Percentiles rank a stretch among this genome's conserved stretches.
Conservation (phyloP, 495 filamentous ascomycete genomes). For the Jackrogersella minutella region DNA sequence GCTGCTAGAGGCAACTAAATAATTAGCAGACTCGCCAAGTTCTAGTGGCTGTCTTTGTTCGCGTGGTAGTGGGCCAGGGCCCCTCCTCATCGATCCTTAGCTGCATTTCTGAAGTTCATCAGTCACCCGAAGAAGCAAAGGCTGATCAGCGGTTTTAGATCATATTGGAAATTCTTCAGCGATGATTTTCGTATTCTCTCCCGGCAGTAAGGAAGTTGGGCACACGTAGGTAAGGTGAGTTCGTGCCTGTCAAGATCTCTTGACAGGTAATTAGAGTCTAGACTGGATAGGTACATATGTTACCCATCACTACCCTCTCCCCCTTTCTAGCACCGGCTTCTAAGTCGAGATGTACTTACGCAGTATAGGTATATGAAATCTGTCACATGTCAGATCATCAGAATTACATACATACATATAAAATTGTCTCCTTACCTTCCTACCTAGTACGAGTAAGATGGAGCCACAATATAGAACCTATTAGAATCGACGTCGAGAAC, state of each 20-base stretch:
- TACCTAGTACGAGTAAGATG: slow-evolving; percentile 20
- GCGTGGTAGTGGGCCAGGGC: slow-evolving; percentile 32
- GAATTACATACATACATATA: slow-evolving; percentile 9
- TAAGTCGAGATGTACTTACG: not conserved
- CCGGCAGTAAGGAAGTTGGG: slow-evolving; percentile 1
- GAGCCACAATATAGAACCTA: slow-evolving; percentile 28
- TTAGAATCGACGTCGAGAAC: slow-evolving; percentile 11
- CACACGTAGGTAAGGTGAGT: slow-evolving; percentile 9
- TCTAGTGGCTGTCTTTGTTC: slow-evolving; percentile 23
- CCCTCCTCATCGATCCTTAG: slow-evolving; percentile 26
- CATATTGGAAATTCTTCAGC: slow-evolving; percentile 20
- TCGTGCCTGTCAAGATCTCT: not conserved
- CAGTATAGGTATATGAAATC: not conserved
- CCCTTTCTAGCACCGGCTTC: too few relatives aligned
- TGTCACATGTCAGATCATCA: slow-evolving; percentile 35
- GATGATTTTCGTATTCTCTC: slow-evolving; percentile 20
- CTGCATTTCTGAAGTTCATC: slow-evolving; percentile 31
- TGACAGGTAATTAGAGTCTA: too few relatives aligned
- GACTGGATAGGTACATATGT: too few relatives aligned
- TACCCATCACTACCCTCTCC: too few relatives aligned
- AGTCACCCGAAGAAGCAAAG: slow-evolving; percentile 27
- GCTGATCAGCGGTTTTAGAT: slow-evolving; percentile 27
- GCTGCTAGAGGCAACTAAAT: too few relatives aligned
- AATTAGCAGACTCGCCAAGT: slow-evolving; percentile 30
- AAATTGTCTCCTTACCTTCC: slow-evolving; percentile 1